Conservation (phyloP, 192 early-diverging fungal genomes). For the Entomortierella beljakovae region DNA sequence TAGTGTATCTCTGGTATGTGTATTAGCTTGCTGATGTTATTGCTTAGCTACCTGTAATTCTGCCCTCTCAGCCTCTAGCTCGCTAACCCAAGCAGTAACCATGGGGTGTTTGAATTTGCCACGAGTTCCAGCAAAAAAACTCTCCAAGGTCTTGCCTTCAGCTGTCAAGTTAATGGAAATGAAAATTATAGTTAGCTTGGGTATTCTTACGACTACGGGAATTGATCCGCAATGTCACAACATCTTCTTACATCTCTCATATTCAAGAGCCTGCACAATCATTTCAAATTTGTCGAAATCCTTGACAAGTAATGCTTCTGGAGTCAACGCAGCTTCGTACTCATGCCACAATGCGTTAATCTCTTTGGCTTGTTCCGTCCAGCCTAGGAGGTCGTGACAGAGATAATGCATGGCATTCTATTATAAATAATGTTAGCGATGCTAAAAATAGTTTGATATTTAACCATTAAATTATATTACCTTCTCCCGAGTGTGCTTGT, state of each 20-base stretch:
- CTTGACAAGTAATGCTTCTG: conserved; percentile 86
- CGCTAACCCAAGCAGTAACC: conserved; percentile 86
- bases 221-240: neutral
- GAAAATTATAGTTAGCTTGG: neutral
- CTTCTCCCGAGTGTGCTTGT: conserved; percentile 78
- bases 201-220: neutral
- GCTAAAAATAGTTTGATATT: too few species aligned
- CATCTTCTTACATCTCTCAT: conserved; percentile 76
- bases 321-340: conserved; percentile 80
- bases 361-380: conserved; percentile 70
- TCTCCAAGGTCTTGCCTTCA: conserved; percentile 70
- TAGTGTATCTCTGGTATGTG: neutral
- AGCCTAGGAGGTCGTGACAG: conserved; percentile 64
- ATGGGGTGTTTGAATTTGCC: conserved; percentile 89
- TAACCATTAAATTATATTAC: too few species aligned
- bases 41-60: conserved; percentile 40
- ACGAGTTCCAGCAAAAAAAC: conserved; percentile 84
- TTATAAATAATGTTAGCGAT: neutral
- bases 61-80: conserved; percentile 70
- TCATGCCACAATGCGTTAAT: conserved; percentile 86
- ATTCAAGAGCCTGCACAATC: conserved; percentile 92
- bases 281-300: conserved; percentile 98
- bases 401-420: conserved; percentile 75
- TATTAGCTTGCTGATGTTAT: neutral
- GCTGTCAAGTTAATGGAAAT: conserved; percentile 37